Conservation (phyloP, 2,329 filamentous ascomycete species). For the Phaeosphaeria sp. region DNA sequence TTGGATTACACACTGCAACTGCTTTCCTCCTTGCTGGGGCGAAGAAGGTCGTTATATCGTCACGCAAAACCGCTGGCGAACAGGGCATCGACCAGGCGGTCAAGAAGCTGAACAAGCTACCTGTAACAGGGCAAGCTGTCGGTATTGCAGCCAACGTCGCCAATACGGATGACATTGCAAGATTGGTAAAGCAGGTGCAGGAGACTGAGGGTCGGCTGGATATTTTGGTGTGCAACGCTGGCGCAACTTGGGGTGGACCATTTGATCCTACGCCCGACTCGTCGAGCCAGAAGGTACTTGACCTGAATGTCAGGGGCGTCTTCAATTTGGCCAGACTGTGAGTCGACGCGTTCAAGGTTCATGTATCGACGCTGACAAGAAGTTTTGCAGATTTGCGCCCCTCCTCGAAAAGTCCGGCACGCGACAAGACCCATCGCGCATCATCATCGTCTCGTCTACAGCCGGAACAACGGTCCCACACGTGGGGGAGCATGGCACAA, state of each 20-base stretch:
- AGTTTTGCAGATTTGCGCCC: slow-evolving; percentile 38
- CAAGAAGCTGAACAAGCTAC: slow-evolving; percentile 47
- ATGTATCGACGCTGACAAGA: background rate
- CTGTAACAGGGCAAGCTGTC: slow-evolving; percentile 42
- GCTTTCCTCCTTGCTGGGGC: slow-evolving; percentile 50
- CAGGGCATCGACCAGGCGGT: slow-evolving; percentile 50
- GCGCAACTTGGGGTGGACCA: slow-evolving; percentile 48
- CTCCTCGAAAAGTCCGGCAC: slow-evolving; percentile 44
- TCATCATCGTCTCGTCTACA: slow-evolving; percentile 47
- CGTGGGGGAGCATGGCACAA: slow-evolving; percentile 47
- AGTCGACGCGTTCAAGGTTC: background rate
- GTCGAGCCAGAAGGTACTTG: slow-evolving; percentile 46
- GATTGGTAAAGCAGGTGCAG: slow-evolving; percentile 41
- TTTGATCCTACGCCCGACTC: slow-evolving; percentile 48
- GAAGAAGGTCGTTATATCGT: slow-evolving; percentile 48
- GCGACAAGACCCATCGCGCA: slow-evolving; percentile 42
- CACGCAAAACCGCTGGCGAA: slow-evolving; percentile 47
- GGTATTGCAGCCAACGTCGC: slow-evolving; percentile 49
- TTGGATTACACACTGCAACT: slow-evolving; percentile 49
- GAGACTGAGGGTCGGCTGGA: slow-evolving; percentile 43
- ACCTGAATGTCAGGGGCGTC: slow-evolving; percentile 50
- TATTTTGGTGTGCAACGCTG: slow-evolving; percentile 50
- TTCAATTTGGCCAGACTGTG: slow-evolving; percentile 49
- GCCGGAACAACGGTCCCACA: slow-evolving; percentile 48
- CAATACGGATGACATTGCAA: slow-evolving; percentile 44